Evolutionary conservation across 805 yeast species (phyloP), one percentile per base, ranked within the genome.

Genomic region (Tetrapisispora pingtungensis): DNA sequence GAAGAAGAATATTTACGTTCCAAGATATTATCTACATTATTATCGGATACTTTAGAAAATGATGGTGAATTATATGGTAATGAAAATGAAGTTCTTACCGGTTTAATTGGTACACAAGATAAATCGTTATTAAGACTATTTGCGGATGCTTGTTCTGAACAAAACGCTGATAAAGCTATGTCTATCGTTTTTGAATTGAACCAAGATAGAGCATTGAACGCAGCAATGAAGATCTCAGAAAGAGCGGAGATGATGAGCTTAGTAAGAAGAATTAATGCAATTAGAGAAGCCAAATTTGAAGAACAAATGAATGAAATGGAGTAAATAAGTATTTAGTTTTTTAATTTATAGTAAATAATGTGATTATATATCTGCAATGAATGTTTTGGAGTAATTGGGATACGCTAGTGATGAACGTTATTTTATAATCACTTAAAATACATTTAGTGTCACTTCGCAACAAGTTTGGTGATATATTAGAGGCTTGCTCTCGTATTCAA

Each of bases 211-310:
- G 94, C 95, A 3, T 66, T 89, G 49, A 73, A 72, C 44, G 96
- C 96, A 0, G 96, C 97, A 1, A 69, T 77, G 13, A 83, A 83
- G 63, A 84, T 90, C 44, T 87, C 96, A 0, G 84, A 84, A 56
- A 73, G 96, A 47, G 72, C 78, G 44, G 81, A 77, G 28, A 60
- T 79, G 56, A 64, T 68, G 14, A 56, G 65, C 1, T 58, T 84
- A 47, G 79, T 77, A 0, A 75, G 72, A 46, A 72, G 72, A 56
- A 74, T 82, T 33, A 72, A 71, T 46, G 70, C 74, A 46, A 53
- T 77, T 33, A 65, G 81, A 47, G 84, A 80, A 49, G 55, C 66
- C 5, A 54, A 60, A 42, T 56, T 50, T 41, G 62, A 55, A 33
- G 51, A 52, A 39, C 59, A 58, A 40, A 19, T 38, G 36, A 36